phyloP scores from a whole-genome alignment of 148 eudicot species.

The Chenopodium berlandieri region DNA sequence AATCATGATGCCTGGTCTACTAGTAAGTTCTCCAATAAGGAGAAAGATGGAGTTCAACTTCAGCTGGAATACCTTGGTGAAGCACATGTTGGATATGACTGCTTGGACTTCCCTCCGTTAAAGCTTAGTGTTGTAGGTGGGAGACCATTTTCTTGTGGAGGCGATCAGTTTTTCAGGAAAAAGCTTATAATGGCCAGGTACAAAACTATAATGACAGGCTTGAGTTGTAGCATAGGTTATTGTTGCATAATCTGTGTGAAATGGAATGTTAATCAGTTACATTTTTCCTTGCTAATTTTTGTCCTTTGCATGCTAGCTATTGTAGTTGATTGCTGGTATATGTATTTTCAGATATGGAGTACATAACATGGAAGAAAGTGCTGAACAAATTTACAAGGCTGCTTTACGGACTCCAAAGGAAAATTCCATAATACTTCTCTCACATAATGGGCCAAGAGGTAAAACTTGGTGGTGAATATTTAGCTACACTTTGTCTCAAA shows the following conservation, averaged over 20 bases:
- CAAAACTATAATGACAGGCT: neutral
- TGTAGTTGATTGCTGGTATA: neutral
- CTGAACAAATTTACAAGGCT: conserved; percentile 56
- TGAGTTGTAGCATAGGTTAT: too few species aligned
- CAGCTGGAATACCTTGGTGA: conserved; percentile 83
- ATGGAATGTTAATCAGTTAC: neutral
- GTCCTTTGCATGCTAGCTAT: neutral
- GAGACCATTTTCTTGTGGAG: conserved; percentile 88
- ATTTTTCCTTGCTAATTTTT: neutral
- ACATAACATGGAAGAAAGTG: conserved; percentile 67
- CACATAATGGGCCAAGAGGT: conserved; percentile 97
- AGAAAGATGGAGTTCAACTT: conserved; percentile 82
- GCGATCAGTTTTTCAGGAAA: conserved; percentile 51
- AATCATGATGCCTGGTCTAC: conserved; percentile 90
- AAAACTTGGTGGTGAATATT: neutral
- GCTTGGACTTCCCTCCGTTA: conserved; percentile 57
- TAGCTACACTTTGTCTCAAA: neutral
- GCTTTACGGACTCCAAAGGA: conserved; percentile 60
- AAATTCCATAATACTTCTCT: conserved; percentile 68
- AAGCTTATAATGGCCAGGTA: conserved; percentile 68
- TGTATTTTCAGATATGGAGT: conserved; percentile 58
- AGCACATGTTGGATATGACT: conserved; percentile 74
- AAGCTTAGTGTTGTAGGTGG: conserved; percentile 94
- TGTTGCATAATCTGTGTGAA: neutral
- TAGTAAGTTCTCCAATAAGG: conserved; percentile 56